Evolutionary conservation across 768 basidiomycete species (phyloP).

Genomic region (Phaffia tasmanica): DNA sequence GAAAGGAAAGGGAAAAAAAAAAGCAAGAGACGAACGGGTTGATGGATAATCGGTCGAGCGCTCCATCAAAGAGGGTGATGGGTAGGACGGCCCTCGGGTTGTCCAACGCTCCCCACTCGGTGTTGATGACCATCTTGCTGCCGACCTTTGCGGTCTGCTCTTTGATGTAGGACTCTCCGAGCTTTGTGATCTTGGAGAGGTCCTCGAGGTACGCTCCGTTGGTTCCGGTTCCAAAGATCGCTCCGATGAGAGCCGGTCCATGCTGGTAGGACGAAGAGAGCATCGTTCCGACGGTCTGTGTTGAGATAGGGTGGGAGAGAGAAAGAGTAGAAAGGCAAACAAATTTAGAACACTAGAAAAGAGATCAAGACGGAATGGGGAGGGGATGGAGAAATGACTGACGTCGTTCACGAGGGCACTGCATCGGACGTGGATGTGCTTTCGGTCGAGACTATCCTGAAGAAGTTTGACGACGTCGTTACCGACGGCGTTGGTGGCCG

Average conservation of each 20-base stretch:
- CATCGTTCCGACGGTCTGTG: conserved; percentile 85
- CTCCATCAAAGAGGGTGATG: conserved; percentile 78
- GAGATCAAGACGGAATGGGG: no score
- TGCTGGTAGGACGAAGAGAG: conserved; percentile 86
- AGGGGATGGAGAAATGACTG: conserved; percentile 35
- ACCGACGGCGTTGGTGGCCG: conserved; percentile 80
- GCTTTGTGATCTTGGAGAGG: conserved; percentile 70
- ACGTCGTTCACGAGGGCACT: conserved; percentile 91
- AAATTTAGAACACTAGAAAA: not conserved
- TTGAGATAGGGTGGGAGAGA: conserved; percentile 10
- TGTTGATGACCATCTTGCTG: conserved; percentile 80
- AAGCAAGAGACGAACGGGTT: conserved; percentile 51
- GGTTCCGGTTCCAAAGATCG: conserved; percentile 96
- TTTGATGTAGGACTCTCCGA: conserved; percentile 51
- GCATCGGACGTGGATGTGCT: conserved; percentile 82
- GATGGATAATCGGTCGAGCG: conserved; percentile 83
- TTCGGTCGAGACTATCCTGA: conserved; percentile 82
- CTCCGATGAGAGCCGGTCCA: conserved; percentile 71
- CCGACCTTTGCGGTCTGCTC: conserved; percentile 42
- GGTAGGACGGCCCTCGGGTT: conserved; percentile 81
- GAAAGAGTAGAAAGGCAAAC: not conserved
- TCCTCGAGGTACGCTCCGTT: conserved; percentile 96
- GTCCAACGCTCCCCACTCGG: conserved; percentile 97
- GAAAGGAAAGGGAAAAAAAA: conserved; percentile 3
- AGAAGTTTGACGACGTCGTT: conserved; percentile 79